Base-by-base conservation (phyloP, 495 filamentous ascomycete species). In the Aspergillus ellipticus region DNA sequence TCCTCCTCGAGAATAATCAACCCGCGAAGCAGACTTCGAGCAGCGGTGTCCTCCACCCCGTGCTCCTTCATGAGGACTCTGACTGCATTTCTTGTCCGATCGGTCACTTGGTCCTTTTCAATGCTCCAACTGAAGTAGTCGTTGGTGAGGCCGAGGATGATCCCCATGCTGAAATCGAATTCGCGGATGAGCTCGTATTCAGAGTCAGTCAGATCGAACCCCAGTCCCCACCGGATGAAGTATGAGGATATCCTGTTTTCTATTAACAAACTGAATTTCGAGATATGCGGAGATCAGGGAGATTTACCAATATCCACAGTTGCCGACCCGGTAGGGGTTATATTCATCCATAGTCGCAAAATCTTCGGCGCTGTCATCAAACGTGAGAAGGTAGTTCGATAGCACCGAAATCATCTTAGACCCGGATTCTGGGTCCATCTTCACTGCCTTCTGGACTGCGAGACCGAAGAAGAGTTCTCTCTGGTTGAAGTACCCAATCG, bases 121-220 rank as follows among this genome's bases (percentile, higher is more conserved):
- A 56, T 21, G 37, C 37, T 20, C 53, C 53, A 56, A 39, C 45
- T 56, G 31, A 49, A 56, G 45, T 56, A 56, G 31, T 56, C 53
- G 28, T 56, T 56, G 11, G 53, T 56, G 24, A 56, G 46, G 11
- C 53, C 53, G 22, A 56, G 53, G 15, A 56, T 37, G 21, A 35
- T 56, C 11, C 53, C 45, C 53, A 56, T 56, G 45, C 24, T 22
- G 26, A 50, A 35, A n/a, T 56, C 53, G 9, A 17, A 50, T 15
- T 50, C 16, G 11, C 33, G 16, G 16, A 56, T 42, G 13, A 15
- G 35, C 1, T 29, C 53, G 46, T 56, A 56, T 2, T 56, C 53
- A 2, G 13, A 28, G 6, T 56, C 53, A 17, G 24, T 51, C 1
- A 51, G 49, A 6, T 26, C 31, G 26, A 51, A 4, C 0, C 31